phyloP scores from a whole-genome alignment of 805 yeast species.

The Saturnispora diversa region DNA sequence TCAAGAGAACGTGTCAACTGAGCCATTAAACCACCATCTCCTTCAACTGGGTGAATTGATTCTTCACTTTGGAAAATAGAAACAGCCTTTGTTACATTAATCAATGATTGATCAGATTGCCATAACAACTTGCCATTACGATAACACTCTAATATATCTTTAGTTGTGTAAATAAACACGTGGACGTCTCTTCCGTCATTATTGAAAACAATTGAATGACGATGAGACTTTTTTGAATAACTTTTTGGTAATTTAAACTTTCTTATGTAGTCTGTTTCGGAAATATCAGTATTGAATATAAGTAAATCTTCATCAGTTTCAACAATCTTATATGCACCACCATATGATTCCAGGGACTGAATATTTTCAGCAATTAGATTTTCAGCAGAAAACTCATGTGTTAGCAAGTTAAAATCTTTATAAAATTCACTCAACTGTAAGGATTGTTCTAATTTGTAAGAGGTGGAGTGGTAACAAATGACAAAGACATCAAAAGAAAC shows the following conservation, averaged over 20 bases:
- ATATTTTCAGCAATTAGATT: slow-evolving; percentile 1
- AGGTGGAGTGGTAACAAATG: slow-evolving; percentile 9
- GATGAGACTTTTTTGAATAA: slow-evolving; percentile 17
- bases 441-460: slow-evolving; percentile 8
- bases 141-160: slow-evolving; percentile 14
- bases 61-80: slow-evolving; percentile 22
- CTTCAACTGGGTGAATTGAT: slow-evolving; percentile 11
- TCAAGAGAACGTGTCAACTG: background rate
- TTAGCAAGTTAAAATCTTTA: slow-evolving; percentile 1
- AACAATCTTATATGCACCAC: slow-evolving; percentile 4
- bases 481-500: slow-evolving; percentile 4
- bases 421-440: background rate
- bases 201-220: slow-evolving; percentile 11
- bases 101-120: slow-evolving; percentile 38
- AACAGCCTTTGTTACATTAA: slow-evolving; percentile 31
- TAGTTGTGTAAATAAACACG: slow-evolving; percentile 15
- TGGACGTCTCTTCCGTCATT: slow-evolving; percentile 9
- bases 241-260: slow-evolving; percentile 14
- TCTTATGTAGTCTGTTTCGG: background rate
- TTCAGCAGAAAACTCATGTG: slow-evolving; percentile 9
- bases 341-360: slow-evolving; percentile 2
- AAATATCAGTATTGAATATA: slow-evolving; percentile 17
- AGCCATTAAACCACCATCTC: background rate
- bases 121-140: slow-evolving; percentile 28
- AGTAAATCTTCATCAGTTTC: slow-evolving; percentile 9